Evolutionary conservation across 441 rosid genomes (phyloP).

Genomic region (Omphalea diandra): DNA sequence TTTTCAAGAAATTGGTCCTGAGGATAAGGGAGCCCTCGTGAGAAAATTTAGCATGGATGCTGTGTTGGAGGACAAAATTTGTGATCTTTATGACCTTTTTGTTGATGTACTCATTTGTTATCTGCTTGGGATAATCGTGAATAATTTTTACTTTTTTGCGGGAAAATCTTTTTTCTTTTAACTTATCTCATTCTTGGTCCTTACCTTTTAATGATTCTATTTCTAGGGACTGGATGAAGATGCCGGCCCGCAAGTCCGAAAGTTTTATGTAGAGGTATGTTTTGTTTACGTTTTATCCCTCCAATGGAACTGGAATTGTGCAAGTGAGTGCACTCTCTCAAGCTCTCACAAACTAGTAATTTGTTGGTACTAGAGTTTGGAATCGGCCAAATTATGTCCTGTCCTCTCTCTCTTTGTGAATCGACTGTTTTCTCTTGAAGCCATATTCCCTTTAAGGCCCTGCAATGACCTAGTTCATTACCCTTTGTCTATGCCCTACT

Average conservation of each 20-base stretch:
- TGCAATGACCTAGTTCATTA: neutral
- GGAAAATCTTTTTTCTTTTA: neutral
- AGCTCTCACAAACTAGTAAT: neutral
- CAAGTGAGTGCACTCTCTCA: neutral
- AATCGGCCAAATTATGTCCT: neutral
- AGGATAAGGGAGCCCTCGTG: constrained; percentile 44
- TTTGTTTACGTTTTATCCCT: constrained; percentile 12
- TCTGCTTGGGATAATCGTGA: constrained; percentile 21
- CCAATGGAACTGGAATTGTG: neutral
- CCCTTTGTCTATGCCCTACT: neutral
- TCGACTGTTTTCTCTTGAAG: constrained; percentile 15
- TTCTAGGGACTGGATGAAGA: constrained; percentile 95
- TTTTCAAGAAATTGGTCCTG: constrained; percentile 54
- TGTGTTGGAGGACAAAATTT: constrained; percentile 80
- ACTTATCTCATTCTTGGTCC: constrained; percentile 19
- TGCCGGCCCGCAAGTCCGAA: constrained; percentile 80
- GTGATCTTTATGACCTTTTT: constrained; percentile 94
- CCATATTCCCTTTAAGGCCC: neutral
- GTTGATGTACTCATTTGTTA: constrained; percentile 60
- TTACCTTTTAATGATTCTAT: constrained; percentile 27
- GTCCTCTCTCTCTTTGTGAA: too few relatives aligned
- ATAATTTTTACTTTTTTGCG: neutral
- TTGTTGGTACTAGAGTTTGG: neutral
- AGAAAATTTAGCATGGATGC: constrained; percentile 70
- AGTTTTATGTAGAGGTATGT: constrained; percentile 86